Base-by-base conservation (phyloP, 116 monocot species). In the Papilionanthe hybrid region DNA sequence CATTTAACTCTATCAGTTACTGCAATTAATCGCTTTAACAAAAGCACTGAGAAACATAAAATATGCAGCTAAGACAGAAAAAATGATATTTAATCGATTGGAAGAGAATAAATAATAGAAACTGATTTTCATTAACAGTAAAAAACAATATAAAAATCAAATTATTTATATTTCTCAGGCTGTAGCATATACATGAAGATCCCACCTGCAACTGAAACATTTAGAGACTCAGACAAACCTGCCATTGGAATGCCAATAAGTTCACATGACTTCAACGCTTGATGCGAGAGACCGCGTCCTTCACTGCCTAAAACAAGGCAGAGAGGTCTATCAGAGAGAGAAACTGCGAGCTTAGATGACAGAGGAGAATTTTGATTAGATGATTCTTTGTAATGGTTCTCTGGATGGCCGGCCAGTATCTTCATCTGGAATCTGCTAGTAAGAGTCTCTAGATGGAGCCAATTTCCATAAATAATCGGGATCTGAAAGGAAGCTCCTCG, bases 141-240 rank as follows among this genome's bases (percentile, higher is more conserved):
- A 32, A 37, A 10, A 69, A 69, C 2, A 30, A 68, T 68, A 30
- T 69, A 4, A 15, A 69, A 32, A 69, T 5, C 32, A 9, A n/a
- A 7, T 44, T 60, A 68, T 68, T 48, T 84, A 7, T 25, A 22
- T 19, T 72, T 27, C 50, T 72, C 77, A 80, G 78, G 9, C 74
- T 88, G 96, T 75, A 99, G 77, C 91, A 92, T 91, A 81, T 89
- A 94, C 78, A 99, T 85, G 81, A 99, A 86, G 66, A 99, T 99
- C 1, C 99, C 99, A 56, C 99, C 99, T 5, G 99, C 99, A 72
- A 99, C 93, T 20, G 99, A 88, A 80, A 99, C 99, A 88, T 99
- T 99, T 72, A 99, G 88, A 20, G 95, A 99, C 77, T 99, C 99
- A 44, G 89, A 94, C 57, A 83, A 77, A 32, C 91, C 95, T 55